Evolutionary conservation across 1,284 basidiomycete species (phyloP), one percentile per base, ranked within the genome.

Genomic region (Ganoderma multipileum): DNA sequence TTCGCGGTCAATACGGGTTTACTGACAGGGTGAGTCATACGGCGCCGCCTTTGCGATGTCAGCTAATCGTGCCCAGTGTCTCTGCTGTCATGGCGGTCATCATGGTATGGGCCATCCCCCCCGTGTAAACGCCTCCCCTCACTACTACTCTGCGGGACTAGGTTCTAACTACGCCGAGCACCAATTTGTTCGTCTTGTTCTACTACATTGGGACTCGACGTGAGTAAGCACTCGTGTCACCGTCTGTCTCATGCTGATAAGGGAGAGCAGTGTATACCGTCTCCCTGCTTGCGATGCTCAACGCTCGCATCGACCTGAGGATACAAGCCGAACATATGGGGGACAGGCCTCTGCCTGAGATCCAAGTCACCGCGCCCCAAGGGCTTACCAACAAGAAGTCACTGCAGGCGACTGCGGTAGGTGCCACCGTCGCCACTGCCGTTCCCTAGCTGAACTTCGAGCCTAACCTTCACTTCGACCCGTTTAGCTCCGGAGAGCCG

Each of bases 171-270:
- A 9, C 66, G 26, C 71, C 71, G 7, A 63, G 47, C 6, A 66
- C 68, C 2, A 63, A 64, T 0, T 38, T 72, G 20, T 72, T 68
- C 47, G 66, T 72, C 18, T 65, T 69, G 60, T 69, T 68, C 39
- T 72, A 72, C 60, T 72, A 72, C 59, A 69, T 72, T 23, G 71
- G 71, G 20, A 50, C 68, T 16, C 68, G 68, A 16, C 41, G 71
- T 72, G 52, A 52, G 68, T 64, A 38, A 38, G 20, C 33, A 58
- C 20, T 18, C 2, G 26, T 28, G 11, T 41, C 39, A 7, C 20
- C 5, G n/a, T 11, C 23, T n/a, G 11, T n/a, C 5, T 41, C 20
- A 12, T 20, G 12, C 60, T 62, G 18, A 62, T 20, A n/a, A 23
- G 3, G 47, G 14, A 11, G n/a, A 5, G 11, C 44, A 71, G 70